These are phyloP conservation scores for Neurospora tetraspora DNA, from an alignment of 495 filamentous ascomycete species.

Conservation along the genomic window DNA sequence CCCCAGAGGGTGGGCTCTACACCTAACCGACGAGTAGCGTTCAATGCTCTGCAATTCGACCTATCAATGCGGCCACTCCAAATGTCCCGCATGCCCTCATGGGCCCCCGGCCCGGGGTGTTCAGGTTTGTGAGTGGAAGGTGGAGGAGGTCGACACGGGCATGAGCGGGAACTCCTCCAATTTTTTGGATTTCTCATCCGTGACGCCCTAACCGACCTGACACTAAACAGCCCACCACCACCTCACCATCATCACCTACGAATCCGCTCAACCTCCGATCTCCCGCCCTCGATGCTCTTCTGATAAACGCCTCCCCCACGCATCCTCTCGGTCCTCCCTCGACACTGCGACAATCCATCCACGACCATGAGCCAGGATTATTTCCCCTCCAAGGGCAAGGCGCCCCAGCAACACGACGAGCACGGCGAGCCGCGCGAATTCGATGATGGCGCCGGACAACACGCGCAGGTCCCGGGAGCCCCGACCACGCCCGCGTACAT, in stretches of 20 bases:
- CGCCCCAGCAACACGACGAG: conserved; percentile 12
- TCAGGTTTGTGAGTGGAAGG: background rate
- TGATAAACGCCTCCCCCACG: background rate
- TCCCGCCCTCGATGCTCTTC: background rate
- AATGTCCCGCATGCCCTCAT: background rate
- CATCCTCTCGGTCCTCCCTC: background rate
- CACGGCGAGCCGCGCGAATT: conserved; percentile 11
- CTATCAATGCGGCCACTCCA: background rate
- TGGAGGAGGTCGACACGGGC: background rate
- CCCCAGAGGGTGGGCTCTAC: no score
- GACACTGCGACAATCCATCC: conserved; percentile 3
- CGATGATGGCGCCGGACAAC: conserved; percentile 7
- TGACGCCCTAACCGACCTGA: background rate
- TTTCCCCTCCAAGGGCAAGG: conserved; percentile 37
- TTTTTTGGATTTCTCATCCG: background rate
- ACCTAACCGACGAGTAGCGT: no score
- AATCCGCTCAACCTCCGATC: background rate
- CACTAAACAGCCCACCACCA: background rate
- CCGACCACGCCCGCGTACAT: conserved; percentile 55
- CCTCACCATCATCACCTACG: background rate
- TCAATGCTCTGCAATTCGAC: background rate
- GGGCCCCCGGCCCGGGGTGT: background rate
- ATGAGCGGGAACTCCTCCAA: background rate
- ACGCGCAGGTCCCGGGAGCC: conserved; percentile 8
- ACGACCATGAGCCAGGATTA: conserved; percentile 67